Conservation (phyloP, 441 rosid genomes). For the Erodium moschatum region DNA sequence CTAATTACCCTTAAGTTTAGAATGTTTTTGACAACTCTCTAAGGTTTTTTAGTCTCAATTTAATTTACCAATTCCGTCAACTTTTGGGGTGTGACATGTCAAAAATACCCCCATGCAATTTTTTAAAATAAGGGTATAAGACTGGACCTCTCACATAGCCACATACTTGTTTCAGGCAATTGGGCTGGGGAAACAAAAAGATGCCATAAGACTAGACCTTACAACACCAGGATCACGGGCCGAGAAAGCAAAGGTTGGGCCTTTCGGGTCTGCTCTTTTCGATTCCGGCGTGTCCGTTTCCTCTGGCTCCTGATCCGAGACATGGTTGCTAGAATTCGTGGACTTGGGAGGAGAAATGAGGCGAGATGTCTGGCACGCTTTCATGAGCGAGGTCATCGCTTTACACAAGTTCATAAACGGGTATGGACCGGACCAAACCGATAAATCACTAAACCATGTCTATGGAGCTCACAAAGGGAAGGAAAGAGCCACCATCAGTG, state of each 20-base stretch:
- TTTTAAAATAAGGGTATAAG: too few relatives aligned
- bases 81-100: too few relatives aligned
- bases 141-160: too few relatives aligned
- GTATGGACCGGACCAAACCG: constrained; percentile 62
- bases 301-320: constrained; percentile 52
- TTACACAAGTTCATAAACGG: constrained; percentile 64
- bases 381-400: constrained; percentile 67
- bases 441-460: constrained; percentile 48
- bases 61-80: too few relatives aligned
- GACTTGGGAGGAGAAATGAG: constrained; percentile 92
- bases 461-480: constrained; percentile 77
- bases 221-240: constrained; percentile 42
- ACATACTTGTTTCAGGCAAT: constrained; percentile 41
- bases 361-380: constrained; percentile 91
- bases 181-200: constrained; percentile 47
- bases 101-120: too few relatives aligned
- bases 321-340: constrained; percentile 89
- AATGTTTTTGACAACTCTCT: too few relatives aligned
- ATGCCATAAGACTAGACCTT: constrained; percentile 59
- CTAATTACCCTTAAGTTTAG: too few relatives aligned
- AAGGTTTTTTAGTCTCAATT: too few relatives aligned
- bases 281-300: constrained; percentile 84
- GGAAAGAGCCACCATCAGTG: constrained; percentile 57
- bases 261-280: constrained; percentile 65
- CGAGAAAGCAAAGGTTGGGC: constrained; percentile 87